Conservation (phyloP, 1,139 yeast species). For the Yamadazyma blattariae region DNA sequence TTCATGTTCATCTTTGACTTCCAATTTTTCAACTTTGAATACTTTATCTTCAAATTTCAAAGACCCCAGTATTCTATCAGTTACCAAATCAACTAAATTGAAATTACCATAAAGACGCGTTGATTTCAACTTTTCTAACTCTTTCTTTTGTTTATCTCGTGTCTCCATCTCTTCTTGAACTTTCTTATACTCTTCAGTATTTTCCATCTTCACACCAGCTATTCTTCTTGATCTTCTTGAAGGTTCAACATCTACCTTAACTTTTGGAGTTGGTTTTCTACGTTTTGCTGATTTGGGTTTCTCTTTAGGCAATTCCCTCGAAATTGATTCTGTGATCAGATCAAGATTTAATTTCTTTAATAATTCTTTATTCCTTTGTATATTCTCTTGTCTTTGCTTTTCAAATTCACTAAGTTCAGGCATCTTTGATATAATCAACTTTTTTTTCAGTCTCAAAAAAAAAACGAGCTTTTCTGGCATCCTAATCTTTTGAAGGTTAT, state of each 20-base stretch:
- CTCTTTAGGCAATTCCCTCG: slow-evolving; percentile 22
- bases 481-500: too few species aligned
- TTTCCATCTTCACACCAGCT: slow-evolving; percentile 54
- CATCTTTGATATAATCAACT: slow-evolving; percentile 8
- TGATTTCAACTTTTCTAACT: slow-evolving; percentile 49
- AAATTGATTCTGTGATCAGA: slow-evolving; percentile 28
- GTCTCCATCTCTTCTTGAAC: slow-evolving; percentile 36
- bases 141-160: slow-evolving; percentile 34
- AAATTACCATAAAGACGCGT: slow-evolving; percentile 63
- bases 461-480: too few species aligned
- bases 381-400: slow-evolving; percentile 58
- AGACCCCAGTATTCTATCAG: slow-evolving; percentile 39
- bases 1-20: slow-evolving; percentile 18
- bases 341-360: slow-evolving; percentile 38
- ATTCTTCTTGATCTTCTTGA: slow-evolving; percentile 63
- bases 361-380: slow-evolving; percentile 40
- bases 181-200: slow-evolving; percentile 34
- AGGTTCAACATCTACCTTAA: slow-evolving; percentile 39
- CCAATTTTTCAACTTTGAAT: slow-evolving; percentile 5
- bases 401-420: slow-evolving; percentile 61
- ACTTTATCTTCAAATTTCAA: slow-evolving; percentile 30
- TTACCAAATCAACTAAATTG: slow-evolving; percentile 53
- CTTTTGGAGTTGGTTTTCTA: slow-evolving; percentile 21
- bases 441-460: too few species aligned
- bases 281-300: slow-evolving; percentile 16